phyloP scores from a whole-genome alignment of 2,329 filamentous ascomycete species.

The Samsoniella hepiali region DNA sequence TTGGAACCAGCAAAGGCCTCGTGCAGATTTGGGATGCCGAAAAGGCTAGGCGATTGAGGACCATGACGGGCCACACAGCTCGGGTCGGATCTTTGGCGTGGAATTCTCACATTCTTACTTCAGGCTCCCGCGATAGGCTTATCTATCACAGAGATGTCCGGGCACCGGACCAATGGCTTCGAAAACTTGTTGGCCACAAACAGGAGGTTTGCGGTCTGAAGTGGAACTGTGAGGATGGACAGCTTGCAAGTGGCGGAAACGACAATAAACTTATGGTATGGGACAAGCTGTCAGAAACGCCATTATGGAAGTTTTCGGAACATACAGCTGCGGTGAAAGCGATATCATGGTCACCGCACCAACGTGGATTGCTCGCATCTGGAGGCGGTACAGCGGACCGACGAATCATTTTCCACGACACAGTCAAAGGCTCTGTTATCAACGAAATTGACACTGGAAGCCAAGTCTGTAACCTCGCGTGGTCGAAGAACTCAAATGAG shows the following conservation, averaged over 20 bases:
- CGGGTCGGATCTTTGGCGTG: conserved; percentile 92
- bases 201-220: conserved; percentile 96
- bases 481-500: conserved; percentile 97
- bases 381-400: conserved; percentile 94
- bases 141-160: conserved; percentile 97
- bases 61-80: conserved; percentile 94
- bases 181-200: conserved; percentile 88
- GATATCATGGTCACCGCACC: conserved; percentile 96
- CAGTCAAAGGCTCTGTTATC: conserved; percentile 71
- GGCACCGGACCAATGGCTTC: conserved; percentile 83
- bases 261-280: conserved; percentile 99
- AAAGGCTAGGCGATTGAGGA: conserved; percentile 76
- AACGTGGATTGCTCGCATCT: conserved; percentile 88
- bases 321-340: conserved; percentile 96
- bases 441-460: conserved; percentile 95
- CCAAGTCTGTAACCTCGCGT: conserved; percentile 97
- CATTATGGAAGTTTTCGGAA: conserved; percentile 89
- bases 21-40: conserved; percentile 98
- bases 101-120: conserved; percentile 97
- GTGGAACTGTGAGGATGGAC: conserved; percentile 95
- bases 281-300: conserved; percentile 92
- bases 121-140: conserved; percentile 85
- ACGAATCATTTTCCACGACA: conserved; percentile 98
- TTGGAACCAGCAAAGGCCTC: conserved; percentile 89
- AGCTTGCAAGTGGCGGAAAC: conserved; percentile 92